phyloP scores from a whole-genome alignment of 495 filamentous ascomycete genomes.

The Penicillium maclennaniae region DNA sequence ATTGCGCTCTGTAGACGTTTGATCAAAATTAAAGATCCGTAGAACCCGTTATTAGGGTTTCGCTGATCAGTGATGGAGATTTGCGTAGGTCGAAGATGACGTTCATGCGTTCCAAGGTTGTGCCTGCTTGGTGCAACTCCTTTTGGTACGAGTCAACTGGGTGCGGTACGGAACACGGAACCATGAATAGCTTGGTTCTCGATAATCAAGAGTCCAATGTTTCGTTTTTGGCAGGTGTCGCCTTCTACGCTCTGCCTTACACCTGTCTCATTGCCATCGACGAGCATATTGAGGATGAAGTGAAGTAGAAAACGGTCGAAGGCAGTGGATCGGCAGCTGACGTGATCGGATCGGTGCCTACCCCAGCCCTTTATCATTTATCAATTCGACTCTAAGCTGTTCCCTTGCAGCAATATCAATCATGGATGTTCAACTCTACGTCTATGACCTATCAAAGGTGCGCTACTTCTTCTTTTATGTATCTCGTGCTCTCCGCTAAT shows the following conservation, averaged over 20 bases:
- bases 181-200: too few relatives aligned
- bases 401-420: background rate
- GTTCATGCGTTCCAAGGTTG: too few relatives aligned
- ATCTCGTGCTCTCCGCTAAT: conserved; percentile 10
- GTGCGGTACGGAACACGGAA: too few relatives aligned
- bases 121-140: background rate
- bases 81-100: conserved; percentile 15
- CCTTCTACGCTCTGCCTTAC: background rate
- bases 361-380: conserved; percentile 1
- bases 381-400: conserved; percentile 4
- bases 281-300: background rate
- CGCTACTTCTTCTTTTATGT: conserved; percentile 1
- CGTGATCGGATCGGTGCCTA: conserved; percentile 36
- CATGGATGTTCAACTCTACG: conserved; percentile 89
- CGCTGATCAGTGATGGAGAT: conserved; percentile 17
- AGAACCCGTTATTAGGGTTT: too few relatives aligned
- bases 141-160: too few relatives aligned
- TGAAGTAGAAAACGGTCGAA: conserved; percentile 18
- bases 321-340: conserved; percentile 27
- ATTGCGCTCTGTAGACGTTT: conserved; percentile 66
- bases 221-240: background rate
- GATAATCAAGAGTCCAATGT: too few relatives aligned
- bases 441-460: conserved; percentile 89
- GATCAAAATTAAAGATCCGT: conserved; percentile 95
- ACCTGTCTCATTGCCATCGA: background rate